phyloP scores from a whole-genome alignment of 2,329 filamentous ascomycete species.

The Cordyceps tenuipes region DNA sequence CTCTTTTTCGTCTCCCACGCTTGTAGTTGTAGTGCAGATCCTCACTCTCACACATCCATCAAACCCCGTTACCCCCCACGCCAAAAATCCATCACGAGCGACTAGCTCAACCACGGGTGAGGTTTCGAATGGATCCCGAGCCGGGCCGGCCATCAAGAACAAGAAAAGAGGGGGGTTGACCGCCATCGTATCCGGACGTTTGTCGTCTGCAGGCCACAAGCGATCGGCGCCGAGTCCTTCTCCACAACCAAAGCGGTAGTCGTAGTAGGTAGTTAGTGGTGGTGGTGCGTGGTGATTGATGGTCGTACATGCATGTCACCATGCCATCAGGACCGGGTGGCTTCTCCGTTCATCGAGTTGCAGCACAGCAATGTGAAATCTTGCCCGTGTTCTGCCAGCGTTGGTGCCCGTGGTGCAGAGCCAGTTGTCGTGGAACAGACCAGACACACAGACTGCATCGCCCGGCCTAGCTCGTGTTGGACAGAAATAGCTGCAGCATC shows the following conservation, averaged over 20 bases:
- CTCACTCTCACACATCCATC: too few species aligned
- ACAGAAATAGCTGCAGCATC: background rate
- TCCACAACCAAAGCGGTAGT: background rate
- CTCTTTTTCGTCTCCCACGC: too few species aligned
- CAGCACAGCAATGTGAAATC: background rate
- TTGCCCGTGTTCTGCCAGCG: background rate
- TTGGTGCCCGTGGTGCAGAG: background rate
- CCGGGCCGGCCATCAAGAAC: background rate
- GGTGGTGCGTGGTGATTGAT: background rate
- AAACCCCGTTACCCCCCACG: too few species aligned
- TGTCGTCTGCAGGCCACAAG: background rate
- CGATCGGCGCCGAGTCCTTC: slow-evolving; percentile 3
- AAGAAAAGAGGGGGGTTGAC: background rate
- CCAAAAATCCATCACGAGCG: too few species aligned
- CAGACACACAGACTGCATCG: background rate
- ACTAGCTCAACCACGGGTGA: too few species aligned
- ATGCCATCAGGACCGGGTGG: background rate
- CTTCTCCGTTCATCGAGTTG: background rate
- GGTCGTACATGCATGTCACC: background rate
- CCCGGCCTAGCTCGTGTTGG: background rate
- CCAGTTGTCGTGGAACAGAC: background rate
- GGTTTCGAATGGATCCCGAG: too few species aligned
- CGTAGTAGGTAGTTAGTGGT: too few species aligned
- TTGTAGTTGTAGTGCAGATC: too few species aligned
- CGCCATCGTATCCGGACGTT: background rate